A percentile compares a stretch with the other conserved stretches of the same genome.
These are phyloP conservation scores for Sclerotinia sclerotiorum DNA, from an alignment of 2,329 filamentous ascomycete genomes.

Conservation along the genomic window DNA sequence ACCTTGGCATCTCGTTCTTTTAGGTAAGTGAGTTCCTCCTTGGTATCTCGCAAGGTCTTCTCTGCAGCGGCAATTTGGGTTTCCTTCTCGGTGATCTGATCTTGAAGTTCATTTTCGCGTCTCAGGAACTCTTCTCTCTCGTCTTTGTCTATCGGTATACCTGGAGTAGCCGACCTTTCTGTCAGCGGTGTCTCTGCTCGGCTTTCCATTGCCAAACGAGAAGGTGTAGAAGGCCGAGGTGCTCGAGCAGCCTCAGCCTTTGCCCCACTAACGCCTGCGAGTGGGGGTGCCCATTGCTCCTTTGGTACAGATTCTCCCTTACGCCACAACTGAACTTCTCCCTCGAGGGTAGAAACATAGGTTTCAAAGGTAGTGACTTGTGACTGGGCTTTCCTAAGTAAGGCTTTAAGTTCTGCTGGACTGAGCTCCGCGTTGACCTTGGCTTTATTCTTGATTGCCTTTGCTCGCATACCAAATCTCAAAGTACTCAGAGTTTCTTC, in stretches of 20 bases:
- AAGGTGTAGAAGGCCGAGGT: conserved; percentile 59
- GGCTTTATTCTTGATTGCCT: conserved; percentile 99
- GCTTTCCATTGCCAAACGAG: conserved; percentile 55
- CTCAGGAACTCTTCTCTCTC: conserved; percentile 94
- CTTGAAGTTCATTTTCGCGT: conserved; percentile 94
- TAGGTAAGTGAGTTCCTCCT: conserved; percentile 80
- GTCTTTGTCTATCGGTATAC: conserved; percentile 87
- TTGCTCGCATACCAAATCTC: conserved; percentile 92
- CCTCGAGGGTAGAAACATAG: conserved; percentile 81
- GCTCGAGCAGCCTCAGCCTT: conserved; percentile 48
- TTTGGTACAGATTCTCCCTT: conserved; percentile 83
- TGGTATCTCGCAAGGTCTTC: conserved; percentile 75
- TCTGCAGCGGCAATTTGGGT: conserved; percentile 76
- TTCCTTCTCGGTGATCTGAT: conserved; percentile 93
- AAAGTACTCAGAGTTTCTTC: conserved; percentile 89
- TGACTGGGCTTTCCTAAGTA: conserved; percentile 88
- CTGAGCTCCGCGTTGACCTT: conserved; percentile 99
- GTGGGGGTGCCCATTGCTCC: conserved; percentile 78
- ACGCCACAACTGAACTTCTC: conserved; percentile 84
- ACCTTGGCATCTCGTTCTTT: conserved; percentile 83
- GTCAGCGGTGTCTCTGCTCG: conserved; percentile 67
- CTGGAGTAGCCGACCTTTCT: conserved; percentile 84
- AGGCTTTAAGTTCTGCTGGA: conserved; percentile 86
- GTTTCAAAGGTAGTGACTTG: conserved; percentile 86
- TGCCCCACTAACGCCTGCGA: conserved; percentile 55